phyloP scores from a whole-genome alignment of 2,329 filamentous ascomycete genomes.

The Thelonectria blattea region DNA sequence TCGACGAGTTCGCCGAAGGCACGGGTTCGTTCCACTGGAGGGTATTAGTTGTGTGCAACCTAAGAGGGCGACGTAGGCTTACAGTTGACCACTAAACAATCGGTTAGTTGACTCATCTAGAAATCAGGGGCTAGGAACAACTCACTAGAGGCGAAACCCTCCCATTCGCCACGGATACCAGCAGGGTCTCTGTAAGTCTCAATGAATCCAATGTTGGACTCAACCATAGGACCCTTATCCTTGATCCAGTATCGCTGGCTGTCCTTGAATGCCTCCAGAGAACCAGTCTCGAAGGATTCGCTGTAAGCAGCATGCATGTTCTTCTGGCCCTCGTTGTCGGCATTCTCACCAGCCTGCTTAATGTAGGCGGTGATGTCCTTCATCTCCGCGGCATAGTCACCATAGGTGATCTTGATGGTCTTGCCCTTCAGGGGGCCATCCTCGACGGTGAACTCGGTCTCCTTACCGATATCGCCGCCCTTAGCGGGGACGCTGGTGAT shows the following conservation, averaged over 20 bases:
- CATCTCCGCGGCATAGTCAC: conserved; percentile 77
- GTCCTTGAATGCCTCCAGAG: conserved; percentile 79
- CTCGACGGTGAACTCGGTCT: conserved; percentile 64
- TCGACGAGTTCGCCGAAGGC: conserved; percentile 87
- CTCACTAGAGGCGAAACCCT: conserved; percentile 75
- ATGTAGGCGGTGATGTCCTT: conserved; percentile 69
- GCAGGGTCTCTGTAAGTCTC: conserved; percentile 86
- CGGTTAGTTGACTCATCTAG: conserved; percentile 27
- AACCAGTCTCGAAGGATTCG: conserved; percentile 76
- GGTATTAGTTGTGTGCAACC: conserved; percentile 3
- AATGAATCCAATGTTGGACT: conserved; percentile 83
- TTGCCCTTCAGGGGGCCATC: conserved; percentile 68
- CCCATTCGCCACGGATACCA: conserved; percentile 82
- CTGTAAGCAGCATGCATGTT: conserved; percentile 77
- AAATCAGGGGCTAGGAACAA: conserved; percentile 1
- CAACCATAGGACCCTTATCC: conserved; percentile 80
- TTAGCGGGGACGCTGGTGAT: conserved; percentile 62
- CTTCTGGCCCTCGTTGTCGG: conserved; percentile 76
- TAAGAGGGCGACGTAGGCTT: conserved; percentile 19
- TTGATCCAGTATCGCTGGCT: conserved; percentile 82
- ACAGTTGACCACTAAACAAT: conserved; percentile 69
- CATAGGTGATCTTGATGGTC: conserved; percentile 74
- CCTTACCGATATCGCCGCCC: conserved; percentile 73
- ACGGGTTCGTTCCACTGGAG: conserved; percentile 75
- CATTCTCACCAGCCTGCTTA: conserved; percentile 70